Evolutionary conservation across 2,329 filamentous ascomycete genomes (phyloP).

Genomic region (Ophioceras dolichostomum): DNA sequence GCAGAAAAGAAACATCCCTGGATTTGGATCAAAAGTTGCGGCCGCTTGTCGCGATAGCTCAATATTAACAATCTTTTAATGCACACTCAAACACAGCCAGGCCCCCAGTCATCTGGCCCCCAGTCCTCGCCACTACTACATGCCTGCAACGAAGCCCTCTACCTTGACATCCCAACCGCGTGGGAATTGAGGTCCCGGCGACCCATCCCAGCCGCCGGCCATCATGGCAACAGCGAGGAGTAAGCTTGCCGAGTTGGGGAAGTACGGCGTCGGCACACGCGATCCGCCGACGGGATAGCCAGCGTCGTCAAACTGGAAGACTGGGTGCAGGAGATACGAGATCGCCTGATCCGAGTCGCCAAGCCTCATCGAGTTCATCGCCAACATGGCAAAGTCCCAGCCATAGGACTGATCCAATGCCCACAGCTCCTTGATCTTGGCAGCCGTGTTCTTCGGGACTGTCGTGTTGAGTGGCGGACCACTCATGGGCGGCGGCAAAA

Average conservation of each 20-base stretch:
- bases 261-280: constrained; percentile 44
- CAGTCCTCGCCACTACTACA: no score
- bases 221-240: constrained; percentile 42
- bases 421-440: constrained; percentile 24
- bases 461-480: constrained; percentile 21
- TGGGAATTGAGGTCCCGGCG: constrained; percentile 32
- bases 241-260: constrained; percentile 36
- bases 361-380: constrained; percentile 28
- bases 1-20: no score
- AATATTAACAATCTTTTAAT: no score
- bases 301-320: constrained; percentile 42
- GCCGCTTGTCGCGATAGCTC: no score
- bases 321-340: constrained; percentile 31
- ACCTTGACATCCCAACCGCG: constrained; percentile 30
- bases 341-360: constrained; percentile 24
- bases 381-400: constrained; percentile 31
- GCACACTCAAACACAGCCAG: no score
- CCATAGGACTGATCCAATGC: constrained; percentile 25
- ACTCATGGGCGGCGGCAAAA: constrained; percentile 25
- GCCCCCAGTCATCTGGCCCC: no score
- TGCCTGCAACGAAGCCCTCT: constrained; percentile 31
- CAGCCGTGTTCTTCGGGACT: constrained; percentile 22
- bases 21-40: no score
- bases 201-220: constrained; percentile 42
- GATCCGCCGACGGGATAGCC: constrained; percentile 40